Evolutionary conservation across 2,329 filamentous ascomycete species (phyloP).

Genomic region (Trichoderma simmonsii): DNA sequence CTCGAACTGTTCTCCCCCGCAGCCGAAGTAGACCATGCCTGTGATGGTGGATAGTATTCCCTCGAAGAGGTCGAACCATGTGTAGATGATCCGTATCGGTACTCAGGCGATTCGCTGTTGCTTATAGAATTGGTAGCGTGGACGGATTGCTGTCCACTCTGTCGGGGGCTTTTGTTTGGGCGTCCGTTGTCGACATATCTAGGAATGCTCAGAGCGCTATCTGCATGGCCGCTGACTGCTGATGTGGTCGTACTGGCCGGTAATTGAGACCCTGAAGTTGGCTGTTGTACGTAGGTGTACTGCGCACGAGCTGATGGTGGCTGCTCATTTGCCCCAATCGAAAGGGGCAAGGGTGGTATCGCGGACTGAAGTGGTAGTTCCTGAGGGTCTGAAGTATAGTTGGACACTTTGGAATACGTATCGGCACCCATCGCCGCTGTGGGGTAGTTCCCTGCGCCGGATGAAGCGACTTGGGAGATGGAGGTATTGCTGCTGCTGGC

Average conservation of each 20-base stretch:
- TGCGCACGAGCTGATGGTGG: slow-evolving; percentile 48
- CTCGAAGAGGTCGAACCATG: slow-evolving; percentile 34
- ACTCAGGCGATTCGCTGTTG: slow-evolving; percentile 51
- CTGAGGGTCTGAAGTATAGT: slow-evolving; percentile 50
- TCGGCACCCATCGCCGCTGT: slow-evolving; percentile 49
- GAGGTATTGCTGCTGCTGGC: slow-evolving; percentile 41
- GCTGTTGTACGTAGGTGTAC: slow-evolving; percentile 53
- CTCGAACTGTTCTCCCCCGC: slow-evolving; percentile 46
- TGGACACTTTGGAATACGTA: slow-evolving; percentile 52
- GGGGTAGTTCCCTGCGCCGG: slow-evolving; percentile 47
- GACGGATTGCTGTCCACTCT: slow-evolving; percentile 52
- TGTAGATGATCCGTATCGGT: slow-evolving; percentile 50
- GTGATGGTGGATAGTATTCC: slow-evolving; percentile 54
- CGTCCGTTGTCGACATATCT: slow-evolving; percentile 57
- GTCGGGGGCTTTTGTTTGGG: slow-evolving; percentile 55
- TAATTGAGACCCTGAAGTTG: slow-evolving; percentile 49
- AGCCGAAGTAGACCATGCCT: slow-evolving; percentile 51
- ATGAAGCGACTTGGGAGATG: slow-evolving; percentile 48
- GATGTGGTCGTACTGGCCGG: slow-evolving; percentile 39
- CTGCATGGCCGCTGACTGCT: slow-evolving; percentile 34
- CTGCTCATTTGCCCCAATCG: slow-evolving; percentile 48
- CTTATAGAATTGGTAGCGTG: slow-evolving; percentile 48
- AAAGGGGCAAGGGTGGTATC: slow-evolving; percentile 53
- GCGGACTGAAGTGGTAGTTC: slow-evolving; percentile 53
- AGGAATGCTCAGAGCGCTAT: slow-evolving; percentile 51